Conservation (phyloP, 306 rosid species). For the Lablab purpureus region DNA sequence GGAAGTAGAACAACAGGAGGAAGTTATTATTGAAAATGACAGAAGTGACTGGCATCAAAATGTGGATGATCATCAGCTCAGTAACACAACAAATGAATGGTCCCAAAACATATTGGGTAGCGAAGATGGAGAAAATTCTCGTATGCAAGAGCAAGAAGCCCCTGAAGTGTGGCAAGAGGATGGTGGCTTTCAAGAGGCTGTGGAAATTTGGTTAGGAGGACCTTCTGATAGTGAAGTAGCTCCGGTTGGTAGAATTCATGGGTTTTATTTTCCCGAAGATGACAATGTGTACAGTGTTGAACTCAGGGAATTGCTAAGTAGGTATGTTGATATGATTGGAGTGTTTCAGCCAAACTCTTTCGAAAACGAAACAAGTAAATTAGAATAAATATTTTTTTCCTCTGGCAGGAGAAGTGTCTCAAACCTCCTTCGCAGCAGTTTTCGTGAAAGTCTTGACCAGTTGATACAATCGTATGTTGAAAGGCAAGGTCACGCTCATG, state of each 20-base stretch:
- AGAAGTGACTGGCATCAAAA: constrained; percentile 61
- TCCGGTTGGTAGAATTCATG: constrained; percentile 66
- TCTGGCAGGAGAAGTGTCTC: constrained; percentile 96
- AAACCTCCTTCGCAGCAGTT: constrained; percentile 91
- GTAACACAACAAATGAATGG: constrained; percentile 64
- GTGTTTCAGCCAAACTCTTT: constrained; percentile 38
- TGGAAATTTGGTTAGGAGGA: constrained; percentile 85
- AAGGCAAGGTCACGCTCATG: constrained; percentile 74
- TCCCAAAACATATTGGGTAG: constrained; percentile 63
- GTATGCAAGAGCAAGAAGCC: constrained; percentile 64
- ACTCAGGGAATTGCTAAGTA: constrained; percentile 90
- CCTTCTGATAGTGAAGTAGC: constrained; percentile 70
- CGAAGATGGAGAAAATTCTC: constrained; percentile 68
- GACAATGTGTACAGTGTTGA: constrained; percentile 81
- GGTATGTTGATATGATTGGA: constrained; percentile 54
- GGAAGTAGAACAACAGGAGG: constrained; percentile 64
- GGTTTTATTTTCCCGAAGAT: constrained; percentile 83
- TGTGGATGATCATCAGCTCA: constrained; percentile 60
- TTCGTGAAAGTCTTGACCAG: constrained; percentile 91
- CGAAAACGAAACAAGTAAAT: constrained; percentile 27
- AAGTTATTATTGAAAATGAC: constrained; percentile 54
- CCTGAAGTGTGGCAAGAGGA: constrained; percentile 82
- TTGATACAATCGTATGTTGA: constrained; percentile 92
- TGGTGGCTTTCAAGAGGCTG: constrained; percentile 81
- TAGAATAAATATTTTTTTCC: constrained; percentile 28